phyloP scores from a whole-genome alignment of 2,329 filamentous ascomycete species.

The Tolypocladium ovalisporum region DNA sequence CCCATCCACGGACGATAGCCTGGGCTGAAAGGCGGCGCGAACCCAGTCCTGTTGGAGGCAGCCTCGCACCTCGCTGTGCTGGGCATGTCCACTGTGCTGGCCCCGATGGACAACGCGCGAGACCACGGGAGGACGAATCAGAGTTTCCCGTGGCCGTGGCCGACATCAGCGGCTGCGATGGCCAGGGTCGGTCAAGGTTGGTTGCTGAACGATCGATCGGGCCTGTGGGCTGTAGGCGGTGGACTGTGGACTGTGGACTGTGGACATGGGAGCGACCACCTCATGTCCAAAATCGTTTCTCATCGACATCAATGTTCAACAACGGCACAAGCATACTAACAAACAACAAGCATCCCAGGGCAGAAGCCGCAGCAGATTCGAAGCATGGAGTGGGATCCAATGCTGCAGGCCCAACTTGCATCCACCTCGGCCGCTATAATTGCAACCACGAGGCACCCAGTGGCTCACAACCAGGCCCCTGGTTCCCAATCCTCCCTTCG shows the following conservation, averaged over 20 bases:
- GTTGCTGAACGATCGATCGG: background rate
- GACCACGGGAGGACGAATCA: background rate
- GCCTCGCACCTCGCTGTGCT: too few species aligned
- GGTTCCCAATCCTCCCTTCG: background rate
- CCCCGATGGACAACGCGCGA: background rate
- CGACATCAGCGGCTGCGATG: background rate
- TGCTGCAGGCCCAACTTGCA: background rate
- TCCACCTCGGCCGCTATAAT: background rate
- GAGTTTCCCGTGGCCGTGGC: background rate
- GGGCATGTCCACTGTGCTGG: too few species aligned
- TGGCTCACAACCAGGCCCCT: background rate
- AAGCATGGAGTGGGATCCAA: too few species aligned
- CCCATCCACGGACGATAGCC: background rate
- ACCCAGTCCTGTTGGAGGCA: too few species aligned
- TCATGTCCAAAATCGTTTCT: background rate
- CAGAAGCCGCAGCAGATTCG: background rate
- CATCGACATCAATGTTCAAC: background rate
- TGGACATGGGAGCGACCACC: background rate
- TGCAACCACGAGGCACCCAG: background rate
- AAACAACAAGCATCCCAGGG: background rate
- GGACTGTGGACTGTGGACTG: background rate
- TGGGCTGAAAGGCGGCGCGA: too few species aligned
- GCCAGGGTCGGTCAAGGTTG: background rate
- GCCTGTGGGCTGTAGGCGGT: background rate
- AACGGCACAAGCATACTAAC: background rate